Conservation (phyloP, 768 basidiomycete species). For the Amylocystis lapponica region DNA sequence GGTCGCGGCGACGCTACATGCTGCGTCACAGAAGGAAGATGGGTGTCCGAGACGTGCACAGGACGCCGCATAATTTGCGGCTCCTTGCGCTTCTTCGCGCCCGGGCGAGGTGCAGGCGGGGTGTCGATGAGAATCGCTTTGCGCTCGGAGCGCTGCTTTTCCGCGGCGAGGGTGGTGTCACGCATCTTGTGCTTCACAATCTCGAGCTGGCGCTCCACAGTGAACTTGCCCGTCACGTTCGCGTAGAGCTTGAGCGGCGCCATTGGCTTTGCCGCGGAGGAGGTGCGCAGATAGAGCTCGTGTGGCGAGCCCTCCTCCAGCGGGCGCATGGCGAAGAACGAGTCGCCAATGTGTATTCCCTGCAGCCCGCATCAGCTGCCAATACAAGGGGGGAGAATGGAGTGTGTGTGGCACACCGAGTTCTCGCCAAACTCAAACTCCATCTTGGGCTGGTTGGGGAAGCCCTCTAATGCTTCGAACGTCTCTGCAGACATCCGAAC, state of each 20-base stretch:
- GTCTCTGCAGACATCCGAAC: constrained; percentile 71
- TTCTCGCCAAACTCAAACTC: constrained; percentile 57
- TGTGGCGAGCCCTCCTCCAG: constrained; percentile 51
- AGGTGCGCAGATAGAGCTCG: constrained; percentile 67
- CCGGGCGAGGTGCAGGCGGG: constrained; percentile 24
- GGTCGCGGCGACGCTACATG: constrained; percentile 23
- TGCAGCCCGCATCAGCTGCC: constrained; percentile 27
- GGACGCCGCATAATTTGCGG: constrained; percentile 9
- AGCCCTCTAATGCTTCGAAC: constrained; percentile 56
- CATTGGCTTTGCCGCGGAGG: constrained; percentile 50
- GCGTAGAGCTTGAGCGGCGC: constrained; percentile 70
- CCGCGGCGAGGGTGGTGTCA: constrained; percentile 27
- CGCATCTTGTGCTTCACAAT: constrained; percentile 39
- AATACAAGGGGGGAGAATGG: constrained; percentile 3
- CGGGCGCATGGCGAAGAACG: constrained; percentile 55
- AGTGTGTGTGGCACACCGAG: constrained; percentile 39
- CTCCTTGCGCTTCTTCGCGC: constrained; percentile 35
- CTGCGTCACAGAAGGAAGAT: neutral
- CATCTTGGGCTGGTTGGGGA: constrained; percentile 38
- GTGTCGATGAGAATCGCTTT: constrained; percentile 37
- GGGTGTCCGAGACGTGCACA: neutral
- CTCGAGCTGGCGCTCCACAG: constrained; percentile 54
- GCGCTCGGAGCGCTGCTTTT: constrained; percentile 45
- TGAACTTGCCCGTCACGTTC: constrained; percentile 68
- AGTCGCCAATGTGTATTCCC: constrained; percentile 63